A percentile compares a stretch with the other conserved stretches of the same genome.
Evolutionary conservation across 768 basidiomycete species (phyloP).

Genomic region (Phanerodontia chrysosporium): DNA sequence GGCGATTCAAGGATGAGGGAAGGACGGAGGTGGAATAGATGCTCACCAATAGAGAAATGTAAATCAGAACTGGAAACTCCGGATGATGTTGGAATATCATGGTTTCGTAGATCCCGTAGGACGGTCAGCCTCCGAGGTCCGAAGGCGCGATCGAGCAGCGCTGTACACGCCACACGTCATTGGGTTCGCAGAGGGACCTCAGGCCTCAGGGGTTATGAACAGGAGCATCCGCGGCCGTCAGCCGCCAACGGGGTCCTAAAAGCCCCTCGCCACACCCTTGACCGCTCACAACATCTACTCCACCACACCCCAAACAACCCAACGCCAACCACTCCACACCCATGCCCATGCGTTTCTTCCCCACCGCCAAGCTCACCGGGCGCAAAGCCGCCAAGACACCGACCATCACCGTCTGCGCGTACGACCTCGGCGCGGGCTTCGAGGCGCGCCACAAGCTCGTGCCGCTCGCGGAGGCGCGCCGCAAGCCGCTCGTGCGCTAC

Average conservation of each 20-base stretch:
- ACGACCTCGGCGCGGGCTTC: background rate
- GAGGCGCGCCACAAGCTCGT: background rate
- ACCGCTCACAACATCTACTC: too few species aligned
- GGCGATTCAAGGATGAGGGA: constrained; percentile 31
- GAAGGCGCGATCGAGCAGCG: too few species aligned
- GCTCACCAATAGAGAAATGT: background rate
- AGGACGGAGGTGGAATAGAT: constrained; percentile 3
- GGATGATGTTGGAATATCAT: background rate
- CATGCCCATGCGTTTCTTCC: constrained; percentile 1
- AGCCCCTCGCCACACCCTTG: too few species aligned
- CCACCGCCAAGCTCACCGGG: background rate
- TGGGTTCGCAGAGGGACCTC: too few species aligned
- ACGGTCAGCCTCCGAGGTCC: too few species aligned
- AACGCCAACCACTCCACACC: background rate
- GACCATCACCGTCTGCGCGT: background rate
- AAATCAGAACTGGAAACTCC: background rate
- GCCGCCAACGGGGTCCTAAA: background rate
- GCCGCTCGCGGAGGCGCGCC: background rate
- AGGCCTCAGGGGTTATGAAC: too few species aligned
- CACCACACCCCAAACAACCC: background rate
- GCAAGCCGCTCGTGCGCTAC: background rate
- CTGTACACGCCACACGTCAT: too few species aligned
- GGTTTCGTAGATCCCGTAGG: too few species aligned
- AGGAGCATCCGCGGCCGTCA: background rate
- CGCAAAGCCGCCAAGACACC: background rate